These are phyloP conservation scores for Salix brachista DNA, from an alignment of 345 rosid species.

Conservation along the genomic window DNA sequence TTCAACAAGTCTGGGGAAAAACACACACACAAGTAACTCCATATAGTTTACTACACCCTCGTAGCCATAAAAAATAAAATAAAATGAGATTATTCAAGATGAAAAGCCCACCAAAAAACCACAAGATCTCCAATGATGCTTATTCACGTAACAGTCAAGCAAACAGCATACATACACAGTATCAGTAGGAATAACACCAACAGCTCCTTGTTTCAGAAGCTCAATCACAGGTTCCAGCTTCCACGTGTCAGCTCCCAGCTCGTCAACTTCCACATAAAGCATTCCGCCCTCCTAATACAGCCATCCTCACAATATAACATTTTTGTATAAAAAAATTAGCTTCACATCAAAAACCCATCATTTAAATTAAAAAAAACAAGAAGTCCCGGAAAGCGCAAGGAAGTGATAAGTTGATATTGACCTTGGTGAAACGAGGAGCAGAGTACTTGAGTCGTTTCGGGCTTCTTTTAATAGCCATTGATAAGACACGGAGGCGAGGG, in stretches of 20 bases:
- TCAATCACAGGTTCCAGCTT: conserved; percentile 59
- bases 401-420: conserved; percentile 11
- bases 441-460: conserved; percentile 94
- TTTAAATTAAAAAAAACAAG: neutral
- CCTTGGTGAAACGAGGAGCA: conserved; percentile 73
- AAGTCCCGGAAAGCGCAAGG: neutral
- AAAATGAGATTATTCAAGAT: no score
- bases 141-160: neutral
- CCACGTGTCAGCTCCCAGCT: conserved; percentile 69
- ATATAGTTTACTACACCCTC: no score
- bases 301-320: neutral
- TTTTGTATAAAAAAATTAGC: no score
- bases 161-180: conserved; percentile 46
- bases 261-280: conserved; percentile 65
- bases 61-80: no score
- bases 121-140: no score
- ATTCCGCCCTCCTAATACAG: conserved; percentile 50
- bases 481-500: conserved; percentile 25
- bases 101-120: no score
- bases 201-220: conserved; percentile 80
- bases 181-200: conserved; percentile 92
- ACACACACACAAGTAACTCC: neutral
- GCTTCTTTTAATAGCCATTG: conserved; percentile 66
- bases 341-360: no score
- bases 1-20: neutral